Evolutionary conservation across 495 filamentous ascomycete genomes (phyloP).

Genomic region (Parmelia sp.): DNA sequence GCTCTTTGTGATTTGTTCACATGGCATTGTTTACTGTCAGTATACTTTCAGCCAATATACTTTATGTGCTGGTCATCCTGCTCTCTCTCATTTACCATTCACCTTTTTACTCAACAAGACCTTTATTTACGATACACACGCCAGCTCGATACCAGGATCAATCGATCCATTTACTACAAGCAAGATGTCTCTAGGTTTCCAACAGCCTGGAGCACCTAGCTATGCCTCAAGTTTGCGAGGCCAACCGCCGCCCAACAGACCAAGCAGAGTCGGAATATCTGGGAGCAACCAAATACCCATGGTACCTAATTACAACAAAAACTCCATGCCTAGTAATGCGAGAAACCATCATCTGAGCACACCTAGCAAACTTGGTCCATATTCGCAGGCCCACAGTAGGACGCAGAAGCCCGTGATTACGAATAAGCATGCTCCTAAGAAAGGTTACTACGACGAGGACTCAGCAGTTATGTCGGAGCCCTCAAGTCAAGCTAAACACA

Average conservation of each 20-base stretch:
- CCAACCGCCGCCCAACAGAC: neutral
- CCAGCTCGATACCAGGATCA: neutral
- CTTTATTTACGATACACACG: neutral
- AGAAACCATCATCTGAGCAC: neutral
- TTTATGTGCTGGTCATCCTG: neutral
- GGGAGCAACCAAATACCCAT: neutral
- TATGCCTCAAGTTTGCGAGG: neutral
- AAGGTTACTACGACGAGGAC: neutral
- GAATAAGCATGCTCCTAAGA: neutral
- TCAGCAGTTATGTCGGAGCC: neutral
- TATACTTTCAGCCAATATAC: too few species aligned
- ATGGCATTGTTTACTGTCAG: neutral
- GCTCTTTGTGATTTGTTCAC: neutral
- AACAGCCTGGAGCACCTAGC: neutral
- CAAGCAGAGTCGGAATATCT: neutral
- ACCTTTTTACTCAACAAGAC: too few species aligned
- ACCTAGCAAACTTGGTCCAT: neutral
- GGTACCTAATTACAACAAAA: neutral
- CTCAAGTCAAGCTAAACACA: neutral
- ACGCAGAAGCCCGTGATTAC: neutral
- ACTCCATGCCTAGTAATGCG: neutral
- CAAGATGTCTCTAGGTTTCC: neutral
- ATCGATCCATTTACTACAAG: neutral
- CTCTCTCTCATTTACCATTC: too few species aligned
- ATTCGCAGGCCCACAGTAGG: neutral